Conservation (phyloP, 179 eudicot species). For the Beta lomatogona region DNA sequence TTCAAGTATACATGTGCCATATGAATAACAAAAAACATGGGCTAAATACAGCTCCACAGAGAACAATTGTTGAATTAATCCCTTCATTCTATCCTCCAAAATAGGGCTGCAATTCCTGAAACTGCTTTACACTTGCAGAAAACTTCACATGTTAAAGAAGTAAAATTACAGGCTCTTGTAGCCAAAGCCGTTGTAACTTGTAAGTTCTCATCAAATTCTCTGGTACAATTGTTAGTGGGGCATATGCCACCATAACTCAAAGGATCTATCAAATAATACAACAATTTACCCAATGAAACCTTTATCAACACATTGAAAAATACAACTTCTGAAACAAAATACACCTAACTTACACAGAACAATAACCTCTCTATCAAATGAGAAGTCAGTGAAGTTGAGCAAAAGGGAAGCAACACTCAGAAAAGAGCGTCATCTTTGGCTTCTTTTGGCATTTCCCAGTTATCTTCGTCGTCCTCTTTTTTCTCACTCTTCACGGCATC, state of each 20-base stretch:
- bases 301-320: background rate
- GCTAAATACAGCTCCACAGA: background rate
- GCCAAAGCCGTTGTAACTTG: background rate
- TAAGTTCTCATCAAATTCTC: background rate
- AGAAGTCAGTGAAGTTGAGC: constrained; percentile 19
- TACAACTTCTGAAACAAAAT: constrained; percentile 13
- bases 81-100: too few relatives aligned
- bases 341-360: constrained; percentile 25
- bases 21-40: background rate
- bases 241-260: constrained; percentile 12
- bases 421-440: constrained; percentile 39
- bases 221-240: constrained; percentile 6
- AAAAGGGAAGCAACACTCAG: constrained; percentile 27
- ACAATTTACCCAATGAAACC: background rate
- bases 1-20: background rate
- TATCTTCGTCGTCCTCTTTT: constrained; percentile 59
- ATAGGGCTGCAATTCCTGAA: background rate
- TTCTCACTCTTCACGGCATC: constrained; percentile 44
- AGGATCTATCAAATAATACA: constrained; percentile 9
- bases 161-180: constrained; percentile 6
- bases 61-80: background rate
- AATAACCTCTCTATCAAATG: constrained; percentile 18
- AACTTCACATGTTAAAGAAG: background rate
- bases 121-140: background rate
- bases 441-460: constrained; percentile 78